These are phyloP conservation scores for Teratosphaeria epicoccoides DNA, from an alignment of 2,329 filamentous ascomycete genomes.

Conservation along the genomic window DNA sequence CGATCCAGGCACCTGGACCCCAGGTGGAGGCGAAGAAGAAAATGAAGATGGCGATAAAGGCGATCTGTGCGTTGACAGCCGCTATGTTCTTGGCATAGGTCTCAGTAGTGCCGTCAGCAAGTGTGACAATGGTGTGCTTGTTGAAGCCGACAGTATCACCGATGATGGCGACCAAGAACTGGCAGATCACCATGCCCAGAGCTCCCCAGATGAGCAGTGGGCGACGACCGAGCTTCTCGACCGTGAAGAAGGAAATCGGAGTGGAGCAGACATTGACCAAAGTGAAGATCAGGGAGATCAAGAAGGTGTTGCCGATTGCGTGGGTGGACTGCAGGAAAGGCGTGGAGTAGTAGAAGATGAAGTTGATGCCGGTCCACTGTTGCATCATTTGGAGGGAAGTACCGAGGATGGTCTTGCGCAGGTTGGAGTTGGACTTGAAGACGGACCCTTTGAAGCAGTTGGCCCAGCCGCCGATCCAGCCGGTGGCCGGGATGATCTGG, in stretches of 20 bases:
- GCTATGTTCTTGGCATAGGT: conserved; percentile 34
- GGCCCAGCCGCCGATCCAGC: conserved; percentile 50
- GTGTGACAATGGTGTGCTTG: conserved; percentile 16
- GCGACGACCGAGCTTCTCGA: conserved; percentile 74
- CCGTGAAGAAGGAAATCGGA: conserved; percentile 75
- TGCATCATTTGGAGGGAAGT: conserved; percentile 42
- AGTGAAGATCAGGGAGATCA: conserved; percentile 76
- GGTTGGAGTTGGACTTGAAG: conserved; percentile 40
- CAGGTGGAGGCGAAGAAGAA: conserved; percentile 86
- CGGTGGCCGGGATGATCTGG: conserved; percentile 50
- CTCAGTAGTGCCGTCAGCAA: conserved; percentile 22
- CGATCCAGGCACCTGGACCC: conserved; percentile 61
- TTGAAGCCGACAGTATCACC: conserved; percentile 34
- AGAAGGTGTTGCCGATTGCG: conserved; percentile 66
- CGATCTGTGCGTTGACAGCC: conserved; percentile 56
- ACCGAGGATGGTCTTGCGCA: conserved; percentile 38
- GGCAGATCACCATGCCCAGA: conserved; percentile 71
- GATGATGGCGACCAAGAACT: conserved; percentile 74
- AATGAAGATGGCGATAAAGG: conserved; percentile 87
- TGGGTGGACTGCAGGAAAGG: conserved; percentile 67
- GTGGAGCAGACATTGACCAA: conserved; percentile 81
- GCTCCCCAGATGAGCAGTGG: conserved; percentile 70
- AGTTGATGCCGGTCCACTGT: conserved; percentile 74
- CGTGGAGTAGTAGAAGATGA: conserved; percentile 52
- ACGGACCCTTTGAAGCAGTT: conserved; percentile 51